Evolutionary conservation across 306 rosid species (phyloP), one percentile per base, ranked within the genome.

Genomic region (Arachis stenosperma): DNA sequence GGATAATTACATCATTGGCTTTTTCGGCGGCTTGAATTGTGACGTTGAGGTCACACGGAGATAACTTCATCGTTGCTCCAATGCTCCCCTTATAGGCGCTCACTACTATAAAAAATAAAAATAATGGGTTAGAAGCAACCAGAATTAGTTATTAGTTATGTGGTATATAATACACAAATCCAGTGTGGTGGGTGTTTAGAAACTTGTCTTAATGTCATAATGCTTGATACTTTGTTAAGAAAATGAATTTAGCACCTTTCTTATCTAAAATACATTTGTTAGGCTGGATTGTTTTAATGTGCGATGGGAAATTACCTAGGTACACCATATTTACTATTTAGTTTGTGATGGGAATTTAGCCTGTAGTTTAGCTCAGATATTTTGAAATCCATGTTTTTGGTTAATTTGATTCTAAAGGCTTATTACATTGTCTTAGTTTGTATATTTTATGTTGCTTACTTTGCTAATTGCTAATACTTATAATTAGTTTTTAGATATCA

Each of bases 401-500:
- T 27, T 40, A 5, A 65, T 74, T 53, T 74, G 66, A 14, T 29
- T 63, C 48, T 14, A 52, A 4, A 39, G 14, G 15, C 58, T 39
- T 54, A 7, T 61, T 51, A 10, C 33, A 51, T 69, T 69, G 43
- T 47, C 17, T 63, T 55, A 15, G 14, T 78, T 40, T 55, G 55
- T 70, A 44, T 71, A 48, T 57, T 56, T 65, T 68, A 14, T 69
- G 15, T 36, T 65, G 15, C 61, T 37, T 58, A 8, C 50, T 53
- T 68, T 68, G 6, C 55, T 60, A 30, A 44, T 68, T 22, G 27
- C 27, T 22, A 22, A 22, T 22, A 13, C 47, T 50, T 57, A n/a
- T 22, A 27, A 40, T 55, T 62, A 68, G 71, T 17, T 40, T 29
- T 75, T 69, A 73, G 27, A 22, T 22, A 22, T 61, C 61, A 60